Evolutionary conservation across 225 moss, liverwort and hornwort species (phyloP), one percentile per base, ranked within the genome.

Genomic region (Marchantia polymorpha): DNA sequence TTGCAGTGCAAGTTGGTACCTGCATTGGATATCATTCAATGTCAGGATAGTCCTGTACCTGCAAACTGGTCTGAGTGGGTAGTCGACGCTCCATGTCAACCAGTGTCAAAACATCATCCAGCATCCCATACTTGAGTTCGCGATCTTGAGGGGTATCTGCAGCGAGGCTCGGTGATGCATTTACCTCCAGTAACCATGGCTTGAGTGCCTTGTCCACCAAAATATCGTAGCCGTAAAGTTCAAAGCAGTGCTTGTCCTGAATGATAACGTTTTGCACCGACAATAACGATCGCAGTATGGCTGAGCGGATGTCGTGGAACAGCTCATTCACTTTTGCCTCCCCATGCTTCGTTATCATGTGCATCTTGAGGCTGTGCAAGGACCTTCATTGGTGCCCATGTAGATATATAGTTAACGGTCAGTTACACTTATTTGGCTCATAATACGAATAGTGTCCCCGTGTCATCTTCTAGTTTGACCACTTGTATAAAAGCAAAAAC

Each of bases 241-340:
- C 97, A 87, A 99, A 99, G 78, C 97, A 99, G 74, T 99, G 97
- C 80, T 93, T 99, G 88, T 99, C 97, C 84, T 99, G 97, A 64
- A 99, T 99, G 30, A 99, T 79, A 47, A 95, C 89, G 81, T 99
- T 94, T 87, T 99, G 94, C 85, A 94, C 93, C 29, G 94, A 92
- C 72, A 99, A 81, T 77, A 99, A 82, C 7, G 97, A 99, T 59
- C 97, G 88, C 59, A 93, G 82, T 76, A 99, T 99, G 13, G 95
- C 91, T 83, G 94, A 95, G 64, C 93, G 81, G 64, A 99, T 99
- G 81, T 95, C 91, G 75, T 99, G 93, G 72, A 99, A 99, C 72
- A 99, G 97, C 25, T 78, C 86, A 71, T 95, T 95, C 60, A 99
- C 94, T 82, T 85, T 88, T 63, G 89, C 89, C 79, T 99, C 97